These are phyloP conservation scores for Paracoccidioides lutzii DNA, from an alignment of 2,329 filamentous ascomycete genomes.

Conservation along the genomic window DNA sequence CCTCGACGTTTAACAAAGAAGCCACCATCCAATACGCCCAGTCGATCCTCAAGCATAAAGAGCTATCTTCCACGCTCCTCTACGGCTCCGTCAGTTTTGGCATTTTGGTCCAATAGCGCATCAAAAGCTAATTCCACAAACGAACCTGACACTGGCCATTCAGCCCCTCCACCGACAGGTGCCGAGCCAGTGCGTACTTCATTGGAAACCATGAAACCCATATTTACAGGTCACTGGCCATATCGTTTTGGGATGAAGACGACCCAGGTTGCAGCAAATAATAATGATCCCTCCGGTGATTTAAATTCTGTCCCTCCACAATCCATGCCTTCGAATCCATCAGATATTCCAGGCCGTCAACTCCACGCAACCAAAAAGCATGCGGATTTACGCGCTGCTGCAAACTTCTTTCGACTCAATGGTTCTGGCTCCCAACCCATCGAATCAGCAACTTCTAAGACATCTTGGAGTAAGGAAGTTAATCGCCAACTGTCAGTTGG, in stretches of 20 bases:
- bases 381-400: constrained; percentile 9
- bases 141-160: neutral
- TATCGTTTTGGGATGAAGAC: neutral
- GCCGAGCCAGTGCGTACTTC: neutral
- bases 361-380: constrained; percentile 11
- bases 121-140: constrained; percentile 10
- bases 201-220: neutral
- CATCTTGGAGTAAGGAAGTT: neutral
- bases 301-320: neutral
- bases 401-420: neutral
- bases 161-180: neutral
- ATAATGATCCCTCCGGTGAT: constrained; percentile 1
- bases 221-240: constrained; percentile 6
- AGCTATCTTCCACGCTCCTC: constrained; percentile 8
- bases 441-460: neutral
- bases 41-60: constrained; percentile 10
- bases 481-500: neutral
- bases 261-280: constrained; percentile 4
- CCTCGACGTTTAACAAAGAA: constrained; percentile 11
- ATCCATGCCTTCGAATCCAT: neutral
- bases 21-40: constrained; percentile 7
- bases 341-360: constrained; percentile 2
- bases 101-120: constrained; percentile 8
- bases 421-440: neutral
- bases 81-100: constrained; percentile 8